Conservation (phyloP, 495 filamentous ascomycete species). For the Lentithecium fluviatile region DNA sequence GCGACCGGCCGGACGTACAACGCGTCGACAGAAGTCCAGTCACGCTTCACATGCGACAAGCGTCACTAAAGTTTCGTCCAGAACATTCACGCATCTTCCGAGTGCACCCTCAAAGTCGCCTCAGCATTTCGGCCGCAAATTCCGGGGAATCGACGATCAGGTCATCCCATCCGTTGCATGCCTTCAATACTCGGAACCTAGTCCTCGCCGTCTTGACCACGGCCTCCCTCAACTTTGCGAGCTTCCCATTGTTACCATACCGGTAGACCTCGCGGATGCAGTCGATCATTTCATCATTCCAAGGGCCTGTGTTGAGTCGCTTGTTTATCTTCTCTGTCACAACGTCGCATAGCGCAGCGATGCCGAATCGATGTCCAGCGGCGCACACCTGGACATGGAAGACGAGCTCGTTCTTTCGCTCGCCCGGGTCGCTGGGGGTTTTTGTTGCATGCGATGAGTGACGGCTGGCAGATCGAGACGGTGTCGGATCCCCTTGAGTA, state of each 20-base stretch:
- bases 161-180: constrained; percentile 18
- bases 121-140: constrained; percentile 25
- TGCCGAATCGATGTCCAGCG: constrained; percentile 22
- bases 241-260: not conserved
- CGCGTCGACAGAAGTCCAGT: too few relatives aligned
- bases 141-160: constrained; percentile 19
- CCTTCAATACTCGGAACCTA: constrained; percentile 14
- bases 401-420: constrained; percentile 17
- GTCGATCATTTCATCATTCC: constrained; percentile 14
- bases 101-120: not conserved
- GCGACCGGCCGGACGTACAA: too few relatives aligned
- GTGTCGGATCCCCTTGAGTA: not conserved
- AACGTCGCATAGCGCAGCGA: constrained; percentile 11
- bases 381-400: constrained; percentile 19
- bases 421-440: constrained; percentile 6
- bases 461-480: not conserved
- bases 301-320: not conserved
- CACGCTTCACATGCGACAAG: too few relatives aligned
- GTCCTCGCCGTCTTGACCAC: constrained; percentile 12
- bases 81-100: too few relatives aligned
- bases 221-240: constrained; percentile 7
- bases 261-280: constrained; percentile 24
- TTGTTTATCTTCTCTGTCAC: constrained; percentile 21
- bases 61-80: too few relatives aligned
- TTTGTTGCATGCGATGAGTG: not conserved